phyloP scores from a whole-genome alignment of 2,329 filamentous ascomycete genomes.

The Fonsecaea monophora region DNA sequence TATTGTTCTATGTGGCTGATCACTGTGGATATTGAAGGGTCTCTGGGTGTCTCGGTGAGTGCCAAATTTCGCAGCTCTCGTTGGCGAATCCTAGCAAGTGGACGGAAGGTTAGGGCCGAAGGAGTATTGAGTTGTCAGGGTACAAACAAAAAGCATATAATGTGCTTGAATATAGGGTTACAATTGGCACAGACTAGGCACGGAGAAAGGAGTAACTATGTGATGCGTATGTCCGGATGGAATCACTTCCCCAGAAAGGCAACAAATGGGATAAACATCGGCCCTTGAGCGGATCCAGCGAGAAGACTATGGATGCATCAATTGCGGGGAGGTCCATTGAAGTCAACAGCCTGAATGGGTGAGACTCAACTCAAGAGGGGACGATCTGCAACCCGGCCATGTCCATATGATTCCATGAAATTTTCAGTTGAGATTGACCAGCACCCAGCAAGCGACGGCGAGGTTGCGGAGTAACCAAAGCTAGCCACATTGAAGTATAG shows the following conservation, averaged over 20 bases:
- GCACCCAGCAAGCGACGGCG: background rate
- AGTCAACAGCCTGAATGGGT: background rate
- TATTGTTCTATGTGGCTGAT: background rate
- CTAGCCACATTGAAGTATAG: background rate
- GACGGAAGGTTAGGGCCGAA: background rate
- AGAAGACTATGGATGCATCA: background rate
- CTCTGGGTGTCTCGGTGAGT: background rate
- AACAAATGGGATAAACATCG: conserved; percentile 33
- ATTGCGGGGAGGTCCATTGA: background rate
- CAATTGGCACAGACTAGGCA: conserved; percentile 7
- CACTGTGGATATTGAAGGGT: background rate
- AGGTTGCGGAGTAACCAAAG: background rate
- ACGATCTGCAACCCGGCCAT: background rate
- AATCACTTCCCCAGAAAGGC: background rate
- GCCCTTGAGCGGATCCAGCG: conserved; percentile 3
- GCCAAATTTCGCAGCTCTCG: background rate
- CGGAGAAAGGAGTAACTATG: background rate
- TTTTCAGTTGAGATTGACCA: background rate
- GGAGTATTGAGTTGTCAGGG: background rate
- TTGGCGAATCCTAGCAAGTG: background rate
- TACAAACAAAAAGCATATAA: background rate
- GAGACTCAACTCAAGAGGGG: background rate
- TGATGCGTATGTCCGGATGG: conserved; percentile 22
- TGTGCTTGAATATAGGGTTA: conserved; percentile 10
- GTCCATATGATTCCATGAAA: conserved; percentile 13